phyloP scores from a whole-genome alignment of 2,329 filamentous ascomycete genomes.

The Alternaria sp. region DNA sequence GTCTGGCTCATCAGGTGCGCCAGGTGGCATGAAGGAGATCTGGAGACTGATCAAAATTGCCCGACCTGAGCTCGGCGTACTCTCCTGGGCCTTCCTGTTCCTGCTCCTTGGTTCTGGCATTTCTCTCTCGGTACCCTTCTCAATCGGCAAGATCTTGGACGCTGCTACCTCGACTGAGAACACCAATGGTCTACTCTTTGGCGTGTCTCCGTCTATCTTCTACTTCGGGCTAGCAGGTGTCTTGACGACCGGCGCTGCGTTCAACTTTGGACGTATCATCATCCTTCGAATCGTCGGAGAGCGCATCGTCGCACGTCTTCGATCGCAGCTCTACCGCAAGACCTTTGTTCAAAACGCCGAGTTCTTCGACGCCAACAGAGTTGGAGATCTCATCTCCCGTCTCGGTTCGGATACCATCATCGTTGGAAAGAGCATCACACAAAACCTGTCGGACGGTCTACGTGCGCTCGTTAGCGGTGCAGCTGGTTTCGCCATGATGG shows the following conservation, averaged over 20 bases:
- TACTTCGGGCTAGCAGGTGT: slow-evolving; percentile 78
- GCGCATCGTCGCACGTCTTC: slow-evolving; percentile 86
- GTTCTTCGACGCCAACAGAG: slow-evolving; percentile 97
- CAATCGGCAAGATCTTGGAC: slow-evolving; percentile 94
- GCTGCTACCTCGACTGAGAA: slow-evolving; percentile 76
- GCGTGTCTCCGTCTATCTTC: slow-evolving; percentile 84
- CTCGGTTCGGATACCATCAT: slow-evolving; percentile 96
- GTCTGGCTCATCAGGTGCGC: slow-evolving; percentile 49
- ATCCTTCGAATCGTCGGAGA: slow-evolving; percentile 94
- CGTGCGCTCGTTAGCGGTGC: slow-evolving; percentile 86
- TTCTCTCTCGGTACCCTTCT: slow-evolving; percentile 96
- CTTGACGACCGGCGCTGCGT: slow-evolving; percentile 80
- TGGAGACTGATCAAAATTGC: slow-evolving; percentile 90
- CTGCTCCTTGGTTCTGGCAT: slow-evolving; percentile 89
- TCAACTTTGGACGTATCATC: slow-evolving; percentile 93
- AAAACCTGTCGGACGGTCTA: slow-evolving; percentile 96
- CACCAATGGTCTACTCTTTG: slow-evolving; percentile 74
- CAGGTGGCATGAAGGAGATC: slow-evolving; percentile 73
- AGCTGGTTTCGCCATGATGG: slow-evolving; percentile 91
- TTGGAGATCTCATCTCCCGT: slow-evolving; percentile 94
- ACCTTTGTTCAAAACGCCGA: slow-evolving; percentile 98
- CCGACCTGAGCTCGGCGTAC: slow-evolving; percentile 78
- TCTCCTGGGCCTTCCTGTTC: slow-evolving; percentile 82
- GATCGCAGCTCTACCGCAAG: slow-evolving; percentile 86
- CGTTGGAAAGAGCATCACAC: slow-evolving; percentile 97